phyloP scores from a whole-genome alignment of 2,329 filamentous ascomycete species.

The Didymella segeticola region DNA sequence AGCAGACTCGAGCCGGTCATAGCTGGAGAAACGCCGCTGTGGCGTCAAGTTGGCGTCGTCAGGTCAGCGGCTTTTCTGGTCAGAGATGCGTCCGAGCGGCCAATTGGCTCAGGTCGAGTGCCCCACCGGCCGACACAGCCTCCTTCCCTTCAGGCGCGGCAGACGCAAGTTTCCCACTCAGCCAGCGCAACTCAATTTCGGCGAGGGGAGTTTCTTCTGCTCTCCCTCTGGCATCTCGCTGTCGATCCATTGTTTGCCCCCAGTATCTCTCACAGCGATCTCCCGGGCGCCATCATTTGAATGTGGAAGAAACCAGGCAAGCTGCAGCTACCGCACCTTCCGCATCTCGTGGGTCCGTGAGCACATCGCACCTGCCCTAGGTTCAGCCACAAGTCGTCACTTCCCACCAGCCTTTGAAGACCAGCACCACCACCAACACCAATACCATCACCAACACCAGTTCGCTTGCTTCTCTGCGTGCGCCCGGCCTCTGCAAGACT shows the following conservation, averaged over 20 bases:
- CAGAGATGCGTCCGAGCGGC: background rate
- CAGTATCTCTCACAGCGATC: conserved; percentile 3
- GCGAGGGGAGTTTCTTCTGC: conserved; percentile 6
- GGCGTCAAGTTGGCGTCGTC: conserved; percentile 5
- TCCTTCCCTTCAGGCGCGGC: conserved; percentile 15
- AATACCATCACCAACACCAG: too few relatives aligned
- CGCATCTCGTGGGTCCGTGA: conserved; percentile 19
- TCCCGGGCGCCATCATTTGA: conserved; percentile 1
- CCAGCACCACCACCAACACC: conserved; percentile 19
- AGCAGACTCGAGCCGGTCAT: background rate
- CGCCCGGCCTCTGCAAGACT: background rate
- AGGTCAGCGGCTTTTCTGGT: conserved; percentile 2
- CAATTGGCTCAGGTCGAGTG: conserved; percentile 5
- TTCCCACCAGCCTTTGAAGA: conserved; percentile 11
- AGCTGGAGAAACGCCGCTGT: conserved; percentile 3
- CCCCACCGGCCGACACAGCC: conserved; percentile 8
- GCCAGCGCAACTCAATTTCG: conserved; percentile 12
- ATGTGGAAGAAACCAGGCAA: conserved; percentile 9
- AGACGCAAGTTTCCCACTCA: conserved; percentile 16
- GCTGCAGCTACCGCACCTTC: conserved; percentile 16
- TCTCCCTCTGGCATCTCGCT: background rate
- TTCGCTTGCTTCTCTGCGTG: too few relatives aligned
- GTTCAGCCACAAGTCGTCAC: conserved; percentile 21
- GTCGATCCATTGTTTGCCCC: conserved; percentile 13
- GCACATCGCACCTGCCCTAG: conserved; percentile 17